Evolutionary conservation across 495 filamentous ascomycete species (phyloP).

Genomic region (Lophium mytilinum): DNA sequence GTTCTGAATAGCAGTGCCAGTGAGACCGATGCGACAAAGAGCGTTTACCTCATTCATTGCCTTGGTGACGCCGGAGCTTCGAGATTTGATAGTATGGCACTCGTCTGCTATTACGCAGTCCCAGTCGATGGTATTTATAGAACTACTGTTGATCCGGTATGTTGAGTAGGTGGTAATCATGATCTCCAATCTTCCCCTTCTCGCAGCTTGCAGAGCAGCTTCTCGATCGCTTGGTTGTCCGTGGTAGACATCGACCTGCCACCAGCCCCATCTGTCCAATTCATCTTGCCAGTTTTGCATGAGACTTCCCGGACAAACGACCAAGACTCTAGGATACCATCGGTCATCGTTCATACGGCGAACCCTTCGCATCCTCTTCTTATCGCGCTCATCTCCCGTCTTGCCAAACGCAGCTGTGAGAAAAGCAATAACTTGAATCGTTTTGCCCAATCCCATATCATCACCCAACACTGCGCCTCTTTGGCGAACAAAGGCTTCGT

Average conservation of each 20-base stretch:
- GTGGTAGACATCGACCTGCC: slow-evolving; percentile 79
- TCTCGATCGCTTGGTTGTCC: slow-evolving; percentile 56
- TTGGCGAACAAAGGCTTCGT: slow-evolving; percentile 85
- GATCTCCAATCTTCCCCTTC: slow-evolving; percentile 69
- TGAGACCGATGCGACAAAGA: slow-evolving; percentile 86
- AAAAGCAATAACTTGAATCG: slow-evolving; percentile 93
- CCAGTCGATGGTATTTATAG: slow-evolving; percentile 83
- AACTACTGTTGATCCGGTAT: slow-evolving; percentile 65
- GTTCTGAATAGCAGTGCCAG: slow-evolving; percentile 96
- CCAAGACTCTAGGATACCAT: slow-evolving; percentile 84
- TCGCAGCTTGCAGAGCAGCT: slow-evolving; percentile 63
- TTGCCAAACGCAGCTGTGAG: slow-evolving; percentile 91
- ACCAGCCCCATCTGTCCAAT: slow-evolving; percentile 87
- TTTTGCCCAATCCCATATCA: slow-evolving; percentile 97
- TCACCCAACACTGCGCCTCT: slow-evolving; percentile 86
- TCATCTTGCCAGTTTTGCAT: slow-evolving; percentile 89
- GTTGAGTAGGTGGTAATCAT: slow-evolving; percentile 91
- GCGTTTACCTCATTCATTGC: slow-evolving; percentile 90
- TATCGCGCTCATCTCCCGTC: slow-evolving; percentile 82
- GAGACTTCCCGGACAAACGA: slow-evolving; percentile 81
- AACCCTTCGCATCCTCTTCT: slow-evolving; percentile 87
- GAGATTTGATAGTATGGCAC: slow-evolving; percentile 86
- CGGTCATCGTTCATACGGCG: slow-evolving; percentile 42
- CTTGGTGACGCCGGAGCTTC: slow-evolving; percentile 64
- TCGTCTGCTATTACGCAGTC: slow-evolving; percentile 97